Evolutionary conservation across 2,329 filamentous ascomycete species (phyloP).

Genomic region (Intubia oerlemansii): DNA sequence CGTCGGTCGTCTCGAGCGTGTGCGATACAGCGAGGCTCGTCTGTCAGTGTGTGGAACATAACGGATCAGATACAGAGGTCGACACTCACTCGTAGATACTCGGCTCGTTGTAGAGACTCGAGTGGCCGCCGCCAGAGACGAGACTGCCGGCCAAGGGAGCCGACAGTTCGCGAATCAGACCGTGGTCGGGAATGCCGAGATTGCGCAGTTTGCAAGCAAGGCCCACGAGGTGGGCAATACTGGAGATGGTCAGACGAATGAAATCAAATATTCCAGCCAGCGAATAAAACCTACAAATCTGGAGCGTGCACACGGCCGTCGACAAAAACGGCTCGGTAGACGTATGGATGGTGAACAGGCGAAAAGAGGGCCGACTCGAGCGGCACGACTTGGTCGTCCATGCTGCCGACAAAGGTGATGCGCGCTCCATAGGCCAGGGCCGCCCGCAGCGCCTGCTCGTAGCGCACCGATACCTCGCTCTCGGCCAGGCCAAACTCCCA

Average conservation of each 20-base stretch:
- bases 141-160: constrained; percentile 74
- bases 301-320: constrained; percentile 82
- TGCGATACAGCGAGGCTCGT: constrained; percentile 48
- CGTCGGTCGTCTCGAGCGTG: constrained; percentile 46
- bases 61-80: neutral
- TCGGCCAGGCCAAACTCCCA: constrained; percentile 80
- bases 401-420: constrained; percentile 77
- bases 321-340: constrained; percentile 89
- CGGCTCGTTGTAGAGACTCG: constrained; percentile 74
- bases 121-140: constrained; percentile 84
- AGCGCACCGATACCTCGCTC: constrained; percentile 64
- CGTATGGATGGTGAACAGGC: constrained; percentile 71
- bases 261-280: neutral
- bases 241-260: constrained; percentile 9
- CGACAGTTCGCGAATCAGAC: constrained; percentile 76
- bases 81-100: constrained; percentile 60
- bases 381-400: constrained; percentile 90
- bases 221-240: constrained; percentile 72
- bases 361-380: constrained; percentile 86
- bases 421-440: constrained; percentile 61
- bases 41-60: constrained; percentile 1
- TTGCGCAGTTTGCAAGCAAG: constrained; percentile 90
- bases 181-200: constrained; percentile 79
- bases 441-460: constrained; percentile 52
- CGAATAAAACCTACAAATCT: constrained; percentile 43